Conservation (phyloP, 805 yeast genomes). For the Cyberlindnera mycetangii region DNA sequence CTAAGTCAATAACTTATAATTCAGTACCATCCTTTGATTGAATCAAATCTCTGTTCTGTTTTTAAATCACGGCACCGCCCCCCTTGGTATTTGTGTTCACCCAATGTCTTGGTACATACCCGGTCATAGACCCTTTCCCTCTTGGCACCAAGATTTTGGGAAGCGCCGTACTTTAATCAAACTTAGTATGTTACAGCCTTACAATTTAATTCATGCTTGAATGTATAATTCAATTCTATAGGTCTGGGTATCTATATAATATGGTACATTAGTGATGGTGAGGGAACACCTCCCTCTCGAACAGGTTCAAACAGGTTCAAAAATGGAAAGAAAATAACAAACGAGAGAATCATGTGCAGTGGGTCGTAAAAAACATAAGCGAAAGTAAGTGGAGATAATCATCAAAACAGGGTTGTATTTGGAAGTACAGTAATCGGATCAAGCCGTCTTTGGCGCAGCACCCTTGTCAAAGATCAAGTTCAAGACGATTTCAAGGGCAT, state of each 20-base stretch:
- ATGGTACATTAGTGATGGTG: no score
- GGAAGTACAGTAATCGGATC: not conserved
- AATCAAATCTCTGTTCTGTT: no score
- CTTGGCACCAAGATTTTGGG: not conserved
- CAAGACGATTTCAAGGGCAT: constrained; percentile 67
- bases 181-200: no score
- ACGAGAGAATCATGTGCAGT: not conserved
- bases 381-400: not conserved
- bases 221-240: not conserved
- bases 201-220: no score
- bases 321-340: not conserved
- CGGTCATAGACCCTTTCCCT: no score
- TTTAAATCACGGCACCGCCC: not conserved
- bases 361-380: not conserved
- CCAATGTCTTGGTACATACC: no score
- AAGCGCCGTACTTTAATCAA: no score
- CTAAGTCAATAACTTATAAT: not conserved
- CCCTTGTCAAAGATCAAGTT: constrained; percentile 35
- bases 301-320: not conserved
- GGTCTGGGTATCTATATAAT: not conserved
- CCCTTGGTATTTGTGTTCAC: not conserved
- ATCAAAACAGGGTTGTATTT: not conserved
- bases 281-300: not conserved
- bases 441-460: constrained; percentile 4
- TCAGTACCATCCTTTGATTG: not conserved